A percentile compares a stretch with the other conserved stretches of the same genome.
Evolutionary conservation across 192 early-diverging fungal species (phyloP).

Genomic region (Coemansia sp.): DNA sequence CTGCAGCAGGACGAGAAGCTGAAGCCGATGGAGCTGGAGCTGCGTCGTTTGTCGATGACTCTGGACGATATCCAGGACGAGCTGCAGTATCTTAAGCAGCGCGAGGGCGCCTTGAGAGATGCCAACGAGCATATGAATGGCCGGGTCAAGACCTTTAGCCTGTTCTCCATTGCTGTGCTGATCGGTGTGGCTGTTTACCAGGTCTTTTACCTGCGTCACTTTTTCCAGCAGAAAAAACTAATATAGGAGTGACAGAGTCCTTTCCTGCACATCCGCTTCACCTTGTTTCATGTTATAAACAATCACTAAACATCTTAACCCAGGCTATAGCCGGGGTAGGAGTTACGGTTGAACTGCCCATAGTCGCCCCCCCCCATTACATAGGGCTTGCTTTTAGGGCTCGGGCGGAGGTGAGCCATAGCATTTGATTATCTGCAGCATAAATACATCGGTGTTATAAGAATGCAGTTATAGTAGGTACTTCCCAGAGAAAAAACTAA

Average conservation of each 20-base stretch:
- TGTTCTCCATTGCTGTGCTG: conserved; percentile 75
- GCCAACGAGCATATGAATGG: conserved; percentile 93
- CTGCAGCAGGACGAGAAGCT: conserved; percentile 75
- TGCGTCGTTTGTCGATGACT: conserved; percentile 74
- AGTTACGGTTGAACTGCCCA: too few species aligned
- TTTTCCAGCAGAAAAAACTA: conserved; percentile 88
- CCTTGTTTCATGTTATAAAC: neutral
- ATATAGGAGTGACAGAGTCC: conserved; percentile 62
- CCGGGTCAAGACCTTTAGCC: conserved; percentile 65
- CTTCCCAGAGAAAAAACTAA: too few species aligned
- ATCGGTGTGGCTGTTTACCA: conserved; percentile 71
- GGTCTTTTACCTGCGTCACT: conserved; percentile 77
- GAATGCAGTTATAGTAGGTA: too few species aligned
- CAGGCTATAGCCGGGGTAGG: too few species aligned
- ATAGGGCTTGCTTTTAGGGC: too few species aligned
- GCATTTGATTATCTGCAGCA: too few species aligned
- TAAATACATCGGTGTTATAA: too few species aligned
- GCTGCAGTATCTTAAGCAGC: conserved; percentile 77
- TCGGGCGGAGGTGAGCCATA: too few species aligned
- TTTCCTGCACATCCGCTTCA: neutral
- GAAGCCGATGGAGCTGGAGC: conserved; percentile 84
- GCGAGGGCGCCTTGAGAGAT: conserved; percentile 82
- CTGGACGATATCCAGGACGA: conserved; percentile 77
- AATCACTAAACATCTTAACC: too few species aligned
- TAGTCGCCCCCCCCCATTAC: too few species aligned